These are phyloP conservation scores for Neckera pumila DNA, from an alignment of 225 moss, liverwort and hornwort genomes.

Conservation along the genomic window DNA sequence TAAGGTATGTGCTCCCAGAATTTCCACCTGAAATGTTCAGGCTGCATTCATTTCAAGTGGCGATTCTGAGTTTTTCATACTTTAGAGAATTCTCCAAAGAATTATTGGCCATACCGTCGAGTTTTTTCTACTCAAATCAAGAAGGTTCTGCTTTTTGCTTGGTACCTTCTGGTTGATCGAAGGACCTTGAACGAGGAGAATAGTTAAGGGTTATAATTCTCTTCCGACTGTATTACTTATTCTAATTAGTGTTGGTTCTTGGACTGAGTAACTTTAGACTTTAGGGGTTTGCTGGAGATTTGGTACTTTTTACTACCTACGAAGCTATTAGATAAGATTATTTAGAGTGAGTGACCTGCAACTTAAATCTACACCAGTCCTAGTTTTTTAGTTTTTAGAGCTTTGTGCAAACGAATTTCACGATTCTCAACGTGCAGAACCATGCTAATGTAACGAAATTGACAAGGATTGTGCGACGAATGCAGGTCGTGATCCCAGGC, in stretches of 20 bases:
- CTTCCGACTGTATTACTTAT: background rate
- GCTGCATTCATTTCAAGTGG: background rate
- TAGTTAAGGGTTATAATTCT: background rate
- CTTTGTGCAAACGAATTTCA: background rate
- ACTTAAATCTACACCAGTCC: background rate
- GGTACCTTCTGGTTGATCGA: background rate
- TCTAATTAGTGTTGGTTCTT: background rate
- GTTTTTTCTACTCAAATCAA: background rate
- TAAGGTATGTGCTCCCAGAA: background rate
- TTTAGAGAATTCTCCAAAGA: background rate
- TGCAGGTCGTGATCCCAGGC: slow-evolving; percentile 2
- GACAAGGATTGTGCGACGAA: background rate
- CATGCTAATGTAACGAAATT: background rate
- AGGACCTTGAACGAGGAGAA: background rate
- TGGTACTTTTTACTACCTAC: background rate
- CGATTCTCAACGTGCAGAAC: background rate
- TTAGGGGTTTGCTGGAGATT: background rate
- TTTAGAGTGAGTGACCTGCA: background rate
- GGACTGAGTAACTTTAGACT: background rate
- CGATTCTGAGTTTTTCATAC: background rate
- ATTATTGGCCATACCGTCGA: too few relatives aligned
- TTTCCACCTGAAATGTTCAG: background rate
- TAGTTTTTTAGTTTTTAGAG: background rate
- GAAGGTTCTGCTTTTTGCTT: background rate
- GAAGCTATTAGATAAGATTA: background rate